Percentiles rank a stretch among this genome's conserved stretches.
Conservation (phyloP, 2,329 filamentous ascomycete species). For the Capronia americana region DNA sequence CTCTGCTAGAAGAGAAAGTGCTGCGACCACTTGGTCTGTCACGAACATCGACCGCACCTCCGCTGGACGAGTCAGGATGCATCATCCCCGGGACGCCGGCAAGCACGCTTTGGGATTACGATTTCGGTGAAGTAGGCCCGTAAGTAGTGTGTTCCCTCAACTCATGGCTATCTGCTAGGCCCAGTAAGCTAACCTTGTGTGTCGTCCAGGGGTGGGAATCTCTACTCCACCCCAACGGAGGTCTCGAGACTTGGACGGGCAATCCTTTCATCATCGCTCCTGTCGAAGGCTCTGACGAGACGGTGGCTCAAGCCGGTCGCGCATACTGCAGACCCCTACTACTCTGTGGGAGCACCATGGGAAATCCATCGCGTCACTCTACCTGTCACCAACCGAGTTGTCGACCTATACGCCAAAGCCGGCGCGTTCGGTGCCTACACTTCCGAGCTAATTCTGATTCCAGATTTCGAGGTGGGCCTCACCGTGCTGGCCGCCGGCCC, state of each 20-base stretch:
- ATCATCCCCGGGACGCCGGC: constrained; percentile 42
- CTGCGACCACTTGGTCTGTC: background rate
- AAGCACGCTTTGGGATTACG: constrained; percentile 45
- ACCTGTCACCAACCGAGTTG: constrained; percentile 37
- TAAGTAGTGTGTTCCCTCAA: constrained; percentile 4
- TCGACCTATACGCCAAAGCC: constrained; percentile 46
- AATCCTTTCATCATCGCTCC: constrained; percentile 50
- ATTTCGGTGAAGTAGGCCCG: constrained; percentile 7
- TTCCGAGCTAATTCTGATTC: constrained; percentile 45
- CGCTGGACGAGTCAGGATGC: background rate
- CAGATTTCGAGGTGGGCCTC: constrained; percentile 47
- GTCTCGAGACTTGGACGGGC: constrained; percentile 51
- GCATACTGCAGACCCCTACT: constrained; percentile 40
- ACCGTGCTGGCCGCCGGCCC: constrained; percentile 43
- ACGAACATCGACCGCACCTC: background rate
- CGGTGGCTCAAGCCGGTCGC: constrained; percentile 56
- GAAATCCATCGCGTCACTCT: constrained; percentile 43
- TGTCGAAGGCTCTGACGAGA: constrained; percentile 47
- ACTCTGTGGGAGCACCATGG: constrained; percentile 54
- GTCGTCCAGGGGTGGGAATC: background rate
- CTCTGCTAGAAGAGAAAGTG: constrained; percentile 3
- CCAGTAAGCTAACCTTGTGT: background rate
- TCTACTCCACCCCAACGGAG: constrained; percentile 54
- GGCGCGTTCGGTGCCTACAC: constrained; percentile 46
- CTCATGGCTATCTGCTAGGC: constrained; percentile 30